Evolutionary conservation across 2,329 filamentous ascomycete genomes (phyloP).

Genomic region (Plectosphaerella cucumerina): DNA sequence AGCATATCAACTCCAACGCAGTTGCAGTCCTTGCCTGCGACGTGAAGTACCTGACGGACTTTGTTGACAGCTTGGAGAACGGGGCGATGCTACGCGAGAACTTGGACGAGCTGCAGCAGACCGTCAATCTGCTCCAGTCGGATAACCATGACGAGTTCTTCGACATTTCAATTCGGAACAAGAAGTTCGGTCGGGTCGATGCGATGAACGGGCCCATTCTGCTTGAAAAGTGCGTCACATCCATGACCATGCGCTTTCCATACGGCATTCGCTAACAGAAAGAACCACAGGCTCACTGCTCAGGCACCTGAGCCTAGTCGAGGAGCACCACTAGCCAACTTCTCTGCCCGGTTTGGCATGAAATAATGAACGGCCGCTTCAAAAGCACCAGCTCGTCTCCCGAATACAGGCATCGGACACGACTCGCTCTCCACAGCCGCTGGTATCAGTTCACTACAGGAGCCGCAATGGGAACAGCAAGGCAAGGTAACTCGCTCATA

Average conservation of each 20-base stretch:
- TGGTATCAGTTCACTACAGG: not conserved
- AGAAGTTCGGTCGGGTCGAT: constrained; percentile 91
- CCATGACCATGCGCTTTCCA: no score
- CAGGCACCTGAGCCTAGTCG: constrained; percentile 55
- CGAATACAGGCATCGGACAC: no score
- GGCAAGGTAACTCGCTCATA: no score
- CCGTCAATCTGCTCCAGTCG: constrained; percentile 77
- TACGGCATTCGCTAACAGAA: not conserved
- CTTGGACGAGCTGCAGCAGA: constrained; percentile 90
- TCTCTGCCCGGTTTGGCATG: constrained; percentile 73
- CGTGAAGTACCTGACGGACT: constrained; percentile 76
- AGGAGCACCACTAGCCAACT: constrained; percentile 62
- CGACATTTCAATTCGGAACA: constrained; percentile 83
- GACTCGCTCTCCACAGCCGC: no score
- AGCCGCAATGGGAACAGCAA: no score
- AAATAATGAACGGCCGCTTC: constrained; percentile 31
- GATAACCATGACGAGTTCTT: constrained; percentile 98
- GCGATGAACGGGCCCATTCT: constrained; percentile 82
- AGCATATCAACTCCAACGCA: constrained; percentile 81
- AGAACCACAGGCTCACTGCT: constrained; percentile 53
- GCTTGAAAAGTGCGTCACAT: constrained; percentile 73
- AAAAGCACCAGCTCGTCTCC: no score
- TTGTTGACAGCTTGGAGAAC: constrained; percentile 83
- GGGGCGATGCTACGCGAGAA: constrained; percentile 82
- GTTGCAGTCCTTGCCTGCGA: constrained; percentile 78